Evolutionary conservation across 148 eudicot genomes (phyloP), one percentile per base, ranked within the genome.

Genomic region (Rhododendron simsii): DNA sequence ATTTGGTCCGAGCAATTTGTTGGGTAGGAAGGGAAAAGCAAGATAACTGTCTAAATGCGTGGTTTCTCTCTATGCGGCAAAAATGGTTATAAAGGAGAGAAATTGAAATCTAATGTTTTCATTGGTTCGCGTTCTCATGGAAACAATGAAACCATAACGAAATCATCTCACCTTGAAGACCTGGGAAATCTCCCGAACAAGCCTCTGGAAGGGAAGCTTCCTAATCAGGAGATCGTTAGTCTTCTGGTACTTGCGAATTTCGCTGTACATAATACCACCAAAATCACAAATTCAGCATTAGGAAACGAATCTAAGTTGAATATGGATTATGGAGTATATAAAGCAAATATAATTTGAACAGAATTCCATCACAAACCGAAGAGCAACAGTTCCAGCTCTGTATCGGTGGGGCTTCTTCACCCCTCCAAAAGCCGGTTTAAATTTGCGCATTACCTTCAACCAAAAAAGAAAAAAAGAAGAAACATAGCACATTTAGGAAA

Each of bases 311-410:
- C 33, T 20, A 69, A n/a, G 7, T 41, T 5, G 23, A 47, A 20
- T 41, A 20, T 41, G 44, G 5, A 41, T 0, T 1, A 50, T 0
- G 44, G 5, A 41, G 4, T 1, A 50, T 0, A 50, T 2, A 50
- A 50, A 50, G 53, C 48, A 45, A 45, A 7, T 8, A 33, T 45
- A 10, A 8, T 9, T 45, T 45, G 14, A 2, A 50, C 13, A 47
- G 13, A 8, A 8, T 7, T 48, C 14, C 26, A 4, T 0, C 7
- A 75, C 81, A 2, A 3, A 74, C 85, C 88, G 88, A 10, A 82
- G 88, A 74, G 88, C 88, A 75, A 86, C 85, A 18, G 85, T 86
- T n/a, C 88, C 88, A 2, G 85, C 85, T 15, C 88, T 82, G 85
- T 74, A 86, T 82, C 85, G 83, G 48, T 86, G 88, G 4, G 88